Evolutionary conservation across 1,284 basidiomycete species (phyloP), one percentile per base, ranked within the genome.

Genomic region (Sporisorium reilianum): DNA sequence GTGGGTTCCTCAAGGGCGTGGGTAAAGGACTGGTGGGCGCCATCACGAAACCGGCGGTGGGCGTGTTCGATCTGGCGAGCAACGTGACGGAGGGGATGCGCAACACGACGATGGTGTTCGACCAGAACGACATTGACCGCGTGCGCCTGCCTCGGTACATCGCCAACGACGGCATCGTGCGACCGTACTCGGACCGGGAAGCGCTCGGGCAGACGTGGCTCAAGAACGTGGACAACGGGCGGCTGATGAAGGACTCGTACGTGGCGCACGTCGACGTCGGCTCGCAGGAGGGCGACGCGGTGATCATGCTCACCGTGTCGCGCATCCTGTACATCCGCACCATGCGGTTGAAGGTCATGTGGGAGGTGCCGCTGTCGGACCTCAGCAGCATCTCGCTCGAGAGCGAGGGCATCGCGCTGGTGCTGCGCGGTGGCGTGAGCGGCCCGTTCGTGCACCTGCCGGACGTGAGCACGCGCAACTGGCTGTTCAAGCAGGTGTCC

Each of bases 91-190:
- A 97, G 88, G 95, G 95, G 88, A 80, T 72, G 76, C 90, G 97
- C 42, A 99, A 99, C 83, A 99, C 97, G 0, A 99, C 97, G 0
- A 98, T 94, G 3, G 96, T 98, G 1, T 99, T 99, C 77, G 97
- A 99, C 83, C 93, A 91, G 74, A 92, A 93, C 49, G 92, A 92
- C 55, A 89, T 95, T 60, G 96, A 98, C 80, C 91, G 95, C 20
- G 90, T 93, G 25, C 89, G 97, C 78, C 86, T 94, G 89, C 96
- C 97, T 28, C 90, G 97, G 55, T 92, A 92, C 78, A 90, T 95
- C 46, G 91, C 95, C 2, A 49, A 42, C 40, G 83, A 84, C 44
- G 75, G 77, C 49, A 79, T 84, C 30, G 75, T 84, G 1, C 63
- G 82, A 7, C 82, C 80, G 0, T 99, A 93, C 86, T 92, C 91